A percentile compares a stretch with the other conserved stretches of the same genome.
These are phyloP conservation scores for Trichoderma citrinoviride DNA, from an alignment of 2,329 filamentous ascomycete genomes.

Conservation along the genomic window DNA sequence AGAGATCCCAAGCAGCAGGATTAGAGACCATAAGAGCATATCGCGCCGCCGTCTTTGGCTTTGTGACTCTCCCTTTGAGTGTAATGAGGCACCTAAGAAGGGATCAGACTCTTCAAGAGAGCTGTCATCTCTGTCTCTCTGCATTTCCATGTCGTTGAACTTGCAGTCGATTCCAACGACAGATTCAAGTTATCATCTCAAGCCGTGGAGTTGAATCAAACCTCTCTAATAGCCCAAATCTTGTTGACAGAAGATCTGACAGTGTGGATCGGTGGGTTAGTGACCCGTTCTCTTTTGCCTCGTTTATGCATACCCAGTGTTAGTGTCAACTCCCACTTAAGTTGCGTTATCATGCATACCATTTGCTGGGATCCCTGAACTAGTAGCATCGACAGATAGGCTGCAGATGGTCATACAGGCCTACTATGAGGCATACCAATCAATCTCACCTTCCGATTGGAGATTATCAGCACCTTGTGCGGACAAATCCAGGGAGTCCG, in stretches of 20 bases:
- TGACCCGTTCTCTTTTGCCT: not conserved
- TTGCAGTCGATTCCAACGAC: not conserved
- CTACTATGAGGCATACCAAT: too few species aligned
- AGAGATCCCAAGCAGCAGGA: not conserved
- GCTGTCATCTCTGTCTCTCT: slow-evolving; percentile 4
- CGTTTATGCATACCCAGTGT: not conserved
- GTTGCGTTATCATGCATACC: not conserved
- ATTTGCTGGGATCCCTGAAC: not conserved
- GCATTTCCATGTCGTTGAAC: not conserved
- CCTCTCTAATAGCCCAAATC: not conserved
- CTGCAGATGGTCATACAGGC: not conserved
- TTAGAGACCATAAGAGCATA: not conserved
- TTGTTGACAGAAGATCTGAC: not conserved
- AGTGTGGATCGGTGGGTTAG: not conserved
- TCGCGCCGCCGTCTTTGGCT: not conserved
- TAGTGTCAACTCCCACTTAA: not conserved
- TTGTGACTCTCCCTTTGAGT: not conserved
- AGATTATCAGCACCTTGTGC: not conserved
- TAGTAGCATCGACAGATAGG: too few species aligned
- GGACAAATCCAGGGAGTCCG: not conserved
- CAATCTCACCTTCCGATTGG: not conserved
- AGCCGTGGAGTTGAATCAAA: not conserved
- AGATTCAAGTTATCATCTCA: not conserved
- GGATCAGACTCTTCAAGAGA: slow-evolving; percentile 7
- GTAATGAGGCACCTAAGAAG: not conserved